Evolutionary conservation across 2,329 filamentous ascomycete genomes (phyloP).

Genomic region (Chrysoporthe puriensis): DNA sequence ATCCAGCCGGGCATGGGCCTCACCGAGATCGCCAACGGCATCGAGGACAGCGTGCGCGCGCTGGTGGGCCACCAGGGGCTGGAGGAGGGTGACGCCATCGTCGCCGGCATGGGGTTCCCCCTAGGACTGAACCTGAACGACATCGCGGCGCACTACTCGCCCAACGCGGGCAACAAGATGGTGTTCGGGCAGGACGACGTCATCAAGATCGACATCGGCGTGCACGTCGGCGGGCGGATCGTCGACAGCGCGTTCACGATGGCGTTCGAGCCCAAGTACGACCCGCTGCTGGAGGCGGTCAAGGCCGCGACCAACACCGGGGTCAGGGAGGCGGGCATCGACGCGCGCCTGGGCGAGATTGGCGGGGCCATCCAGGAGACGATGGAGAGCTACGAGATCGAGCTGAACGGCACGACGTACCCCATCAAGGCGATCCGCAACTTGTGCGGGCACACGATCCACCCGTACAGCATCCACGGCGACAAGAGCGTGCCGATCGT

Average conservation of each 20-base stretch:
- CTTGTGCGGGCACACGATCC: slow-evolving; percentile 87
- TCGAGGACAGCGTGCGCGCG: slow-evolving; percentile 77
- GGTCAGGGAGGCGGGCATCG: slow-evolving; percentile 87
- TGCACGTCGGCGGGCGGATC: slow-evolving; percentile 79
- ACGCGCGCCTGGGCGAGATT: slow-evolving; percentile 85
- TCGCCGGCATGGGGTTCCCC: slow-evolving; percentile 81
- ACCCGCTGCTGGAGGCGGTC: slow-evolving; percentile 74
- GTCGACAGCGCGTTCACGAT: slow-evolving; percentile 83
- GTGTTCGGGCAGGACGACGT: slow-evolving; percentile 74
- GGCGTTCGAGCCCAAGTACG: slow-evolving; percentile 74
- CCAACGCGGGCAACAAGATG: slow-evolving; percentile 81
- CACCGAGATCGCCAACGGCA: slow-evolving; percentile 79
- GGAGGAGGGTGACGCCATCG: slow-evolving; percentile 74
- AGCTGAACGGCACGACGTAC: slow-evolving; percentile 76
- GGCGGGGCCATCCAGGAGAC: slow-evolving; percentile 83
- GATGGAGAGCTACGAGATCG: slow-evolving; percentile 92
- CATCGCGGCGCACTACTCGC: slow-evolving; percentile 81
- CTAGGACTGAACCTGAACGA: slow-evolving; percentile 82
- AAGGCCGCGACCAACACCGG: slow-evolving; percentile 83
- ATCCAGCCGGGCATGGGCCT: slow-evolving; percentile 79
- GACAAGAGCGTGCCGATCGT: slow-evolving; percentile 94
- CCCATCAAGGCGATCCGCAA: slow-evolving; percentile 86
- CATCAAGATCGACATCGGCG: slow-evolving; percentile 82
- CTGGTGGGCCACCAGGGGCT: slow-evolving; percentile 76
- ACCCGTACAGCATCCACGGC: slow-evolving; percentile 88